phyloP scores from a whole-genome alignment of 2,329 filamentous ascomycete species.

The Epichloe hybrida region DNA sequence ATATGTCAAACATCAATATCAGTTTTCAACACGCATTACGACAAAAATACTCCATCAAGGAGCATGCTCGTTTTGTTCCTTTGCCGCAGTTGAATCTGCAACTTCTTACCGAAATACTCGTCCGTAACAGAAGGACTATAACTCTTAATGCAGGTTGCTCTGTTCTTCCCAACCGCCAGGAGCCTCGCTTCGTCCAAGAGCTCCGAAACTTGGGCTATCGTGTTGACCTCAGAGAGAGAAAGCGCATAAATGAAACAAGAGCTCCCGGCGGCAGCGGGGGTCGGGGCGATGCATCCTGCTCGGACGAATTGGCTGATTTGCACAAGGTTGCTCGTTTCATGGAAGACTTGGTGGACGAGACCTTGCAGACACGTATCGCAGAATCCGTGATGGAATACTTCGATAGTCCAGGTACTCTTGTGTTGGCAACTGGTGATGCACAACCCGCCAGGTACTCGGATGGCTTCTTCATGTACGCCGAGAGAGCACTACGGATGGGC shows the following conservation, averaged over 20 bases:
- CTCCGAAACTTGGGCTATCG: slow-evolving; percentile 20
- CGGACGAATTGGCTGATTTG: slow-evolving; percentile 4
- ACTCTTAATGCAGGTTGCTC: slow-evolving; percentile 68
- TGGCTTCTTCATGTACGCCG: slow-evolving; percentile 68
- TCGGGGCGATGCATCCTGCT: slow-evolving; percentile 4
- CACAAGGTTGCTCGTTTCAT: slow-evolving; percentile 16
- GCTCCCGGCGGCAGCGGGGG: slow-evolving; percentile 2
- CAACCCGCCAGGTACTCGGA: slow-evolving; percentile 73
- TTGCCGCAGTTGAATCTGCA: slow-evolving; percentile 59
- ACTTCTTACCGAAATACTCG: slow-evolving; percentile 62
- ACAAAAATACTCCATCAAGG: slow-evolving; percentile 41
- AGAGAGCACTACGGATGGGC: slow-evolving; percentile 60
- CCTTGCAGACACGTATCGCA: slow-evolving; percentile 83
- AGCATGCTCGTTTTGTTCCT: slow-evolving; percentile 41
- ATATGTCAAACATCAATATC: slow-evolving; percentile 77
- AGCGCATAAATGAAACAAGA: slow-evolving; percentile 6
- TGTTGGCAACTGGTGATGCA: slow-evolving; percentile 79
- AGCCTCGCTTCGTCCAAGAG: slow-evolving; percentile 46
- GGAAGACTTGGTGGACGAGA: slow-evolving; percentile 91
- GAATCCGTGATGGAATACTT: slow-evolving; percentile 64
- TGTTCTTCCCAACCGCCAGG: slow-evolving; percentile 27
- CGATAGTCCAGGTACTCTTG: slow-evolving; percentile 47
- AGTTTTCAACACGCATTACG: slow-evolving; percentile 71
- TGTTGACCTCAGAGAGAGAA: slow-evolving; percentile 23
- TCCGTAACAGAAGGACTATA: slow-evolving; percentile 61